Base-by-base conservation (phyloP, 2,329 filamentous ascomycete genomes). In the Pseudogymnoascus sp. region DNA sequence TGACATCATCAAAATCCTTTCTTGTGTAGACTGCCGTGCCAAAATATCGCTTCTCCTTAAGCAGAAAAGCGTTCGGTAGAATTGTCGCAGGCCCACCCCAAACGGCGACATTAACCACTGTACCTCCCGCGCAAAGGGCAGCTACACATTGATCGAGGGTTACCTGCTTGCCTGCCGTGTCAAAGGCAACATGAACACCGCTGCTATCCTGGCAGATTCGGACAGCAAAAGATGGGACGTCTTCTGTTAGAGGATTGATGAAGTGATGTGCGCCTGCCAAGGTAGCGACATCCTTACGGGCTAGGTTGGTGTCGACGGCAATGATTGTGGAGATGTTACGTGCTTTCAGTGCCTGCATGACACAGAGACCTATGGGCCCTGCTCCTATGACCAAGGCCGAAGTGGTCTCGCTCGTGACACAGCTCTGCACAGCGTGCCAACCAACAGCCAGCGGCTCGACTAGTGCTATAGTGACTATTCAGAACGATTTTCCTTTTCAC, bases 371-470 rank as follows among this genome's bases (percentile, higher is more conserved):
- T 59, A 88, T 87, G 0, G 86, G 85, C 0, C 86, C 85, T 0
- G 82, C 84, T 4, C 86, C 86, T 2, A 86, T 73, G 6, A 88
- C 77, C 19, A 88, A 69, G 0, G 78, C 77, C 0, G 78, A 78
- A 3, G 80, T 74, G 4, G 77, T 76, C 31, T 35, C 31, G 31
- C 31, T 35, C 31, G 31, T 35, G 31, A 35, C 31, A 35, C 31
- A 35, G 31, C 31, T 7, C 31, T 35, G 31, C 8, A 86, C 79
- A 0, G 84, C 85, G 68, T 88, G 86, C 85, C 85, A 87, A 7
- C 82, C 84, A 0, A 88, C 85, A 0, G 83, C 77, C 2, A 88
- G 74, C 0, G 86, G 86, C 67, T 88, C 86, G 6, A 87, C 80
- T 2, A 88, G 75, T 0, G 86, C 85, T 62, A 8, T 35, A 35